Evolutionary conservation across 2,329 filamentous ascomycete species (phyloP).

Genomic region (Endothia cerciana): DNA sequence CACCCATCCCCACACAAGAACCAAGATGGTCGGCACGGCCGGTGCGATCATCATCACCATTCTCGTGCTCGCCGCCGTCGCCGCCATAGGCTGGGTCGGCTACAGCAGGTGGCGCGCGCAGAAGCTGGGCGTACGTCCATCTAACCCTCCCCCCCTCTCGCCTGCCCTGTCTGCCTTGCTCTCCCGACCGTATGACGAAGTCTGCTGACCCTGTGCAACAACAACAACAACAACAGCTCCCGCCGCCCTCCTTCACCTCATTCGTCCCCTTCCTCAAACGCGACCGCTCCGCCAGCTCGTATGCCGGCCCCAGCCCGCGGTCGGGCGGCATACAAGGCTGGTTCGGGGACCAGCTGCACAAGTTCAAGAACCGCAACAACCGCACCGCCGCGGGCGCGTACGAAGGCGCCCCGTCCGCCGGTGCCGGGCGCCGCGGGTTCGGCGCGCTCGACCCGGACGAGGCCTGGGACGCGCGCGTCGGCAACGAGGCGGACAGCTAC

Average conservation of each 20-base stretch:
- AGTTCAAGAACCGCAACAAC: slow-evolving; percentile 67
- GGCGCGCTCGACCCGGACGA: slow-evolving; percentile 79
- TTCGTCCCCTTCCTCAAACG: slow-evolving; percentile 72
- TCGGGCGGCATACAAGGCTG: slow-evolving; percentile 71
- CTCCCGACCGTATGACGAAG: not conserved
- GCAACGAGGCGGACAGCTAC: slow-evolving; percentile 70
- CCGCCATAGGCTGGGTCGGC: slow-evolving; percentile 67
- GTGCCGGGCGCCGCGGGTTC: slow-evolving; percentile 58
- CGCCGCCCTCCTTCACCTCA: slow-evolving; percentile 67
- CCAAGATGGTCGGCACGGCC: slow-evolving; percentile 59
- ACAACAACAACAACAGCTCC: slow-evolving; percentile 53
- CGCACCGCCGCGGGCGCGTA: slow-evolving; percentile 73
- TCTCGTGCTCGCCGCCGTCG: slow-evolving; percentile 62
- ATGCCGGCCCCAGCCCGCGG: slow-evolving; percentile 53
- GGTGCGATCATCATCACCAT: slow-evolving; percentile 76
- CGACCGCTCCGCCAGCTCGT: slow-evolving; percentile 48
- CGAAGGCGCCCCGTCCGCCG: slow-evolving; percentile 54
- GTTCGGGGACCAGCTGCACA: slow-evolving; percentile 68
- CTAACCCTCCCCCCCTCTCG: slow-evolving; percentile 13
- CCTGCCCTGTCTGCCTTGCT: slow-evolving; percentile 7
- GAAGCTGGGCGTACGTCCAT: slow-evolving; percentile 66
- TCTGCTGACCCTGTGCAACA: slow-evolving; percentile 25
- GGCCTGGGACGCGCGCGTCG: slow-evolving; percentile 82
- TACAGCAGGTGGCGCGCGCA: slow-evolving; percentile 75
- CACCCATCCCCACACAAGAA: slow-evolving; percentile 9